Evolutionary conservation across 352 stramenopile genomes (phyloP), one percentile per base, ranked within the genome.

Genomic region (Pythium phragmitis): DNA sequence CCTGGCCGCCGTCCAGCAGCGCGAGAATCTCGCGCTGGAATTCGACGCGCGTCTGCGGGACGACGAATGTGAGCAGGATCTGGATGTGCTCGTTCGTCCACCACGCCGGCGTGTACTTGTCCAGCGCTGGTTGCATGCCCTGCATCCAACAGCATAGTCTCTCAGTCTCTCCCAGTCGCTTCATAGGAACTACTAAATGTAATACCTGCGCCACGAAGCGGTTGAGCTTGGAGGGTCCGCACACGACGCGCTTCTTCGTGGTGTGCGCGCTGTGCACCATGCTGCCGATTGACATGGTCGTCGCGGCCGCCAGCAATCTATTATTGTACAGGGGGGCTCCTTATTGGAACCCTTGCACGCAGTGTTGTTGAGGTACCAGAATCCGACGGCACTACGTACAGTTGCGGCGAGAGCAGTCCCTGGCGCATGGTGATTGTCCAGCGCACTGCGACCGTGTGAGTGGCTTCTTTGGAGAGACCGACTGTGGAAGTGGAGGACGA

Each of bases 1-100:
- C 73, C 17, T 88, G 80, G 12, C 85, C 85, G 8, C 82, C 80
- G 43, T 93, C 85, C 17, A 68, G 19, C 7, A 91, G 62, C 11
- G 50, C 60, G 9, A 93, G 56, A 5, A 93, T 59, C 28, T 91
- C 77, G 62, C 85, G 74, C 57, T 73, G 67, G 73, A 87, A 93
- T 36, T 71, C 42, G 34, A 93, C 66, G 12, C 54, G 63, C 5
- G 67, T 54, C 54, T 91, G 82, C 39, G 77, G 80, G 17, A 91
- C 70, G 49, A 93, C 30, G 34, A 93, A 86, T 3, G 79, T 89
- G 56, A 93, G 68, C 47, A 89, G 59, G 49, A 81, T 76, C 52
- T 93, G 84, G 47, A 89, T 70, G 57, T 93, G 84, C 17, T 60
- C 66, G 54, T 90, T 91, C 17, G 84, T 80, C 77, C 80, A 89